Evolutionary conservation across 2,329 filamentous ascomycete genomes (phyloP), one percentile per base, ranked within the genome.

Genomic region (Metarhizium brunneum): DNA sequence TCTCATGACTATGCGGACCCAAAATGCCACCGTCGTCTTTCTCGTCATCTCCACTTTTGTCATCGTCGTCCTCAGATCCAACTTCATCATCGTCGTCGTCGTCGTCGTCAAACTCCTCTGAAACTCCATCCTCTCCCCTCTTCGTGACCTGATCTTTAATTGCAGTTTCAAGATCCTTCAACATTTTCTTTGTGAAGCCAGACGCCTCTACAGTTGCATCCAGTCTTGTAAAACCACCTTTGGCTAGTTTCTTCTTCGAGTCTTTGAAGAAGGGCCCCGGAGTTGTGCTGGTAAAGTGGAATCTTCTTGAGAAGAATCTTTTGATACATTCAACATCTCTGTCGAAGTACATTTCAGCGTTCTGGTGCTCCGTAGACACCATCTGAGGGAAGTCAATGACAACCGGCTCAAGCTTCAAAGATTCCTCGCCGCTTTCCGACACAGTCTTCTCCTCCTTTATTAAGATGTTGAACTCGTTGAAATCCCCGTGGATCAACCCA

Each of bases 331-430:
- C 85, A 14, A 99, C 92, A 64, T 99, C 94, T 60, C 94, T 86
- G 68, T 97, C 89, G 69, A 99, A 99, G 72, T 99, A 97, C 82
- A 92, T 95, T 67, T 96, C 88, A 18, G 94, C 95, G 66, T 99
- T 96, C 40, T 78, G 73, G 67, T 99, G 94, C 63, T 96, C 90
- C 68, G 96, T 90, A 1, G 92, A 97, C 2, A 99, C 84, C 87
- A 96, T 97, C 69, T 99, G 94, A 0, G 94, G 94, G 67, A 99
- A 99, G 73, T 99, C 95, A 64, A 99, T 99, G 49, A 99, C 75
- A 54, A 96, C 83, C 1, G 94, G 94, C 6, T 83, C 84, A 30
- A 95, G 75, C 16, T 62, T 65, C 54, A 88, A 61, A 0, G 66
- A 57, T 63, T 76, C 73, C 47, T 69, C 60, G 2, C 69, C 67